Evolutionary conservation across 2,329 filamentous ascomycete species (phyloP), one percentile per base, ranked within the genome.

Genomic region (Hymenoscyphus repandus): DNA sequence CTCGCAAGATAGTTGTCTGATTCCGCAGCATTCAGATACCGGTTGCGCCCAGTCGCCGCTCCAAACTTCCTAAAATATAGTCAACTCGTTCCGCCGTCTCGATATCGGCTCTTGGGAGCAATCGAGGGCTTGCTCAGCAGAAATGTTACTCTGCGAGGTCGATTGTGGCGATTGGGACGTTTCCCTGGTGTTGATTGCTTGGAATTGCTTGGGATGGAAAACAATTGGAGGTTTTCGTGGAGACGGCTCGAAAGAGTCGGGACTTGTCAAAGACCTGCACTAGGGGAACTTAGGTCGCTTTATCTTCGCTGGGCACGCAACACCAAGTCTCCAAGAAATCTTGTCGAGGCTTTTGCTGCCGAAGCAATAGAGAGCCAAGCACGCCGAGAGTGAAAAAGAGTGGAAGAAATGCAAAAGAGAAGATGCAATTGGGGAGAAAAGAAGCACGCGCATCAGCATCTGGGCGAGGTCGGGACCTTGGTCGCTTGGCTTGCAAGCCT

Each of bases 1-100:
- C 63, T 49, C 51, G 59, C 56, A 63, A 55, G 36, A 62, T 57
- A 36, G 62, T 62, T 52, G 58, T 50, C 52, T 60, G 57, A 44
- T 62, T 57, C 63, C 64, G 64, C 65, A 68, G 69, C 73, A 76
- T 75, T 69, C 71, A 73, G 68, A 63, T 50, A 56, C 57, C 62
- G 64, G 64, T 69, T 57, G 70, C 72, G 73, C 71, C 71, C 73
- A 75, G 72, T 73, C 72, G 72, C 72, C 72, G 71, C 71, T 67
- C 66, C 66, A 45, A 50, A 27, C 5, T 30, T 6, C 27, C 50
- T 37, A 49, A 40, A 48, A n/a, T 18, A 37, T 52, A 45, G 17
- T 47, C 27, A 9, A 10, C 37, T 37, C 34, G 34, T 37, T 4
- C 34, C 3, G 34, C 34, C 38, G 38, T 17, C n/a, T 20, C 17